Evolutionary conservation across 2,329 filamentous ascomycete species (phyloP), one percentile per base, ranked within the genome.

Genomic region (Neophaeococcomyces aloes): DNA sequence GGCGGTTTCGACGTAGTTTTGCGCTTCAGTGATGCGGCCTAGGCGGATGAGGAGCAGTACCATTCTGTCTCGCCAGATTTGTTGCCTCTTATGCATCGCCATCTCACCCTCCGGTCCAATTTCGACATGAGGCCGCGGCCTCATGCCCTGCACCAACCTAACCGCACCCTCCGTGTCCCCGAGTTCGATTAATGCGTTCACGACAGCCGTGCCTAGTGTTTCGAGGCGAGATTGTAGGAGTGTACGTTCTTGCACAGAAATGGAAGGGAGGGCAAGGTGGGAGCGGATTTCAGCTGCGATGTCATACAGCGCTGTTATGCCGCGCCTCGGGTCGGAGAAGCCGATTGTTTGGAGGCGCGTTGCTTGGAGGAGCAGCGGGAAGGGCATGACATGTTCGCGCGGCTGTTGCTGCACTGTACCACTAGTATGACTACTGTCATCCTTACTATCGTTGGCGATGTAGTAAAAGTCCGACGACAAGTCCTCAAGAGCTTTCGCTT

Each of bases 221-320:
- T 71, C 66, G 1, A 96, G 69, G 19, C 89, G 67, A 1, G 65
- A 64, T 51, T 76, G 78, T 89, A 89, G 96, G 4, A 82, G 54
- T 50, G 72, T 68, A 13, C 71, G 66, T 17, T 76, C 75, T 1
- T 77, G 70, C 39, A 73, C 69, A 7, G 74, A 71, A 30, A 62
- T 59, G 10, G 59, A 65, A 0, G 76, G 71, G 25, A 65, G 68
- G 14, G 67, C 63, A 4, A 85, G 67, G 45, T 74, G 72, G 2
- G 69, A 66, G 14, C 87, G 72, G 2, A 85, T 86, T 61, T 94
- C 86, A 7, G 83, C 66, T 0, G 81, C 87, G 2, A 96, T 72
- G 50, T 94, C 87, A 59, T 94, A 94, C 59, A 94, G 86, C 34
- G 83, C 84, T 72, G 91, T 89, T 45, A 98, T 81, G 3, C 85